Base-by-base conservation (phyloP, 108 stramenopile genomes). In the Cyclotella kingstonii region DNA sequence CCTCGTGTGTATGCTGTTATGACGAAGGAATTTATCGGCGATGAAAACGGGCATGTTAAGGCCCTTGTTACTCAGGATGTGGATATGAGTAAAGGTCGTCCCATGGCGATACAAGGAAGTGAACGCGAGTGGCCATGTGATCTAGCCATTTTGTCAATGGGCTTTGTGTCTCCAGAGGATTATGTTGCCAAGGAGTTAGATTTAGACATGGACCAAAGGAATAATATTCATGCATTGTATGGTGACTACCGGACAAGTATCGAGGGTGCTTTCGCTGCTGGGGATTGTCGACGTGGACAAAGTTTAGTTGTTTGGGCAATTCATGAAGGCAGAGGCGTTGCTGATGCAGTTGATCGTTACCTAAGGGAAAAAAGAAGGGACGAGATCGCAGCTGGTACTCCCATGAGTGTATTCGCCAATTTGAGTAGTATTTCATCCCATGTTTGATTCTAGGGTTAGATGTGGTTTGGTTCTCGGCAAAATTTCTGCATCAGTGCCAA, bases 281-380 rank as follows among this genome's bases (percentile, higher is more conserved):
- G 97, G 9, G 97, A 98, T 82, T 98, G 97, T 78, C 87, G 97
- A 48, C 83, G 97, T 25, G 96, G 97, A 12, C 97, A 98, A 80
- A 85, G 83, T 36, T 79, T 98, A 56, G 97, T 98, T 45, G 97
- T 98, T 11, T 98, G 97, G 97, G 97, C 97, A 28, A 98, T 98
- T 75, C 88, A 98, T 63, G 97, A 98, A 71, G 97, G 97, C 15
- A 86, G 97, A 53, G 97, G 97, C 26, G 90, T 88, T 12, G 97
- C 97, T 10, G 90, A 89, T 51, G 78, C 92, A 2, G 82, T 82
- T 19, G 73, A 96, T 61, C 45, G 78, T 6, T 98, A 94, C 68
- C 73, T 96, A 43, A 62, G 75, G 59, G 72, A 85, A 60, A 90
- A 91, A 75, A 77, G 85, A 35, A 70, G 79, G 33, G 84, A 82